Conservation (phyloP, 495 filamentous ascomycete species). For the Daldinia decipiens region DNA sequence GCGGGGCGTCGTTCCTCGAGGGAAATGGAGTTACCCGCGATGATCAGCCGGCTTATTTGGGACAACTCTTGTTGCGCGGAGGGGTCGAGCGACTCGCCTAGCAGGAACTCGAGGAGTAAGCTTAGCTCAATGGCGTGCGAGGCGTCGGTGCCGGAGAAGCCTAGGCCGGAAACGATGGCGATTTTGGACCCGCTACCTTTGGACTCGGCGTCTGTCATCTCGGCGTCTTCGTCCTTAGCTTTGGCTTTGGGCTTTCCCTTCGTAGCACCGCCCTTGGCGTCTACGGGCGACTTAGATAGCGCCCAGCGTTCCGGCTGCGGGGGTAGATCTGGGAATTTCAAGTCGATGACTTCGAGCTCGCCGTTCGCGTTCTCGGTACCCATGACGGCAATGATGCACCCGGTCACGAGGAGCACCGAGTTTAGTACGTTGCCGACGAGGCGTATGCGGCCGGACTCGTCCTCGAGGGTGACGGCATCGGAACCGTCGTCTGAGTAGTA, state of each 20-base stretch:
- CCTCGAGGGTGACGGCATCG: slow-evolving; percentile 87
- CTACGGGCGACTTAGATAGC: slow-evolving; percentile 48
- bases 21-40: slow-evolving; percentile 89
- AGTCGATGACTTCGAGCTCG: slow-evolving; percentile 90
- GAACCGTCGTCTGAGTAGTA: slow-evolving; percentile 70
- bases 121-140: slow-evolving; percentile 77
- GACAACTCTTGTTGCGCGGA: slow-evolving; percentile 66
- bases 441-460: slow-evolving; percentile 92
- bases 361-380: slow-evolving; percentile 93
- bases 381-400: slow-evolving; percentile 88
- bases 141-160: slow-evolving; percentile 75
- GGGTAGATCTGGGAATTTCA: slow-evolving; percentile 86
- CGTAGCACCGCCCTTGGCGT: slow-evolving; percentile 30
- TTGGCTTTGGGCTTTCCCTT: neutral
- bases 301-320: slow-evolving; percentile 84
- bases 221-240: slow-evolving; percentile 15
- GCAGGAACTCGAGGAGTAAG: slow-evolving; percentile 84
- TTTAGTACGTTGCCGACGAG: slow-evolving; percentile 75
- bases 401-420: slow-evolving; percentile 80
- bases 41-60: slow-evolving; percentile 83
- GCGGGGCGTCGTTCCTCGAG: slow-evolving; percentile 47
- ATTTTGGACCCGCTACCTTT: slow-evolving; percentile 67
- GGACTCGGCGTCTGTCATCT: slow-evolving; percentile 51
- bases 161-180: slow-evolving; percentile 88
- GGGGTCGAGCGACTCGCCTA: slow-evolving; percentile 78